phyloP scores from a whole-genome alignment of 2,329 filamentous ascomycete genomes.

The Botrytis sinoallii region DNA sequence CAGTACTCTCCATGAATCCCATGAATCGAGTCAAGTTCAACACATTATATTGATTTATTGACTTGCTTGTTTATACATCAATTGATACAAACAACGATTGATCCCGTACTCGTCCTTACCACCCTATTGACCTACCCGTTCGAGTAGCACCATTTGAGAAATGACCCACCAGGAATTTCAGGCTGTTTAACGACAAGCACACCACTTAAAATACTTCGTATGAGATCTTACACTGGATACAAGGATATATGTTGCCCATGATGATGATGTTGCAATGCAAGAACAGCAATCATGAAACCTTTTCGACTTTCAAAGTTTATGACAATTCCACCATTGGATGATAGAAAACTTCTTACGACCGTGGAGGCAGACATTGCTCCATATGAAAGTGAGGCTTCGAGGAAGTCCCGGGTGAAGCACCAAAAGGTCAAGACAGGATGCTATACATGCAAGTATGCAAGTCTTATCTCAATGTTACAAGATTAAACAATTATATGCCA shows the following conservation, averaged over 20 bases:
- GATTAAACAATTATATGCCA: not conserved
- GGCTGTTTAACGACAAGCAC: not conserved
- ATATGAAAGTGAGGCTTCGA: not conserved
- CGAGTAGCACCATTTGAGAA: not conserved
- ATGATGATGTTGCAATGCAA: conserved; percentile 9
- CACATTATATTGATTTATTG: not conserved
- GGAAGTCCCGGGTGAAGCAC: conserved; percentile 5
- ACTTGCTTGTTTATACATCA: not conserved
- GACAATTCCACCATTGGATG: not conserved
- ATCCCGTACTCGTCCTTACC: not conserved
- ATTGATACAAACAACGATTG: not conserved
- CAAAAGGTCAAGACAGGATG: conserved; percentile 17
- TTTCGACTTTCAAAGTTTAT: conserved; percentile 16
- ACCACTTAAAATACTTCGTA: not conserved
- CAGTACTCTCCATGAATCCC: too few relatives aligned
- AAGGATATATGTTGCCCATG: not conserved
- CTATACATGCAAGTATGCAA: conserved; percentile 16
- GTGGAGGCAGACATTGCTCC: not conserved
- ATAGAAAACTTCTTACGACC: not conserved
- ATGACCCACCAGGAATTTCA: not conserved
- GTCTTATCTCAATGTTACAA: conserved; percentile 3
- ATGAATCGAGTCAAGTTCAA: not conserved
- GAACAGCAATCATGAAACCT: conserved; percentile 8
- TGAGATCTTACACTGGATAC: not conserved
- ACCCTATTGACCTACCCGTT: not conserved